phyloP scores from a whole-genome alignment of 1,284 basidiomycete genomes.

The Malassezia pachydermatis region DNA sequence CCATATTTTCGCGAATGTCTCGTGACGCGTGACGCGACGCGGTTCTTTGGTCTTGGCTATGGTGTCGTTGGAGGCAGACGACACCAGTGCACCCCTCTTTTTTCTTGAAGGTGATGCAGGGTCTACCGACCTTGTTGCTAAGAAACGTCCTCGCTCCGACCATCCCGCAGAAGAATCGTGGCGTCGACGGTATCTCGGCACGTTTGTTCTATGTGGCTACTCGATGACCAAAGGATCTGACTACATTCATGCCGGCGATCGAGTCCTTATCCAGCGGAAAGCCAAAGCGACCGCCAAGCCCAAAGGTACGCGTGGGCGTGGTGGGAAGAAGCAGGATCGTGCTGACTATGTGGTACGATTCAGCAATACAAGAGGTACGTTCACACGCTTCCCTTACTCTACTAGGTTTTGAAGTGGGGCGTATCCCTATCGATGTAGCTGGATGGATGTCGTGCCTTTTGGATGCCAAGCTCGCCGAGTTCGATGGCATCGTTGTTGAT shows the following conservation, averaged over 20 bases:
- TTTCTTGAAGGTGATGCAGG: constrained; percentile 5
- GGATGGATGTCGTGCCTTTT: constrained; percentile 43
- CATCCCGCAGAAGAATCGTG: not conserved
- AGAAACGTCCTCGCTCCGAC: not conserved
- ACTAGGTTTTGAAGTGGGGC: constrained; percentile 40
- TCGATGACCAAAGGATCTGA: constrained; percentile 38
- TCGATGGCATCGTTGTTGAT: constrained; percentile 40
- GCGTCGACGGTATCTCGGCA: constrained; percentile 31
- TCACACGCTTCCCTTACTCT: not conserved
- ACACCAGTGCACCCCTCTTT: constrained; percentile 14
- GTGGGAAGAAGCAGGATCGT: constrained; percentile 28
- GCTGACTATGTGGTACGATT: constrained; percentile 42
- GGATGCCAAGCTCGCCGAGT: constrained; percentile 33
- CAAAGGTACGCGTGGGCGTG: too few species aligned
- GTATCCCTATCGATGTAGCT: constrained; percentile 34
- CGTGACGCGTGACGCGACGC: not conserved
- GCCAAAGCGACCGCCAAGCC: constrained; percentile 21
- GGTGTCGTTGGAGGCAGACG: not conserved
- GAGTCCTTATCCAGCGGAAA: constrained; percentile 32
- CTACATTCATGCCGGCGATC: constrained; percentile 35
- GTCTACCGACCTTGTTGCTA: not conserved
- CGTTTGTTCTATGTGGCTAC: constrained; percentile 41
- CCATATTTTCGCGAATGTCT: not conserved
- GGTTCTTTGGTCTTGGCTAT: not conserved
- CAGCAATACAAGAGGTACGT: constrained; percentile 34